Evolutionary conservation across 495 filamentous ascomycete species (phyloP).

Genomic region (Sporormia fimetaria): DNA sequence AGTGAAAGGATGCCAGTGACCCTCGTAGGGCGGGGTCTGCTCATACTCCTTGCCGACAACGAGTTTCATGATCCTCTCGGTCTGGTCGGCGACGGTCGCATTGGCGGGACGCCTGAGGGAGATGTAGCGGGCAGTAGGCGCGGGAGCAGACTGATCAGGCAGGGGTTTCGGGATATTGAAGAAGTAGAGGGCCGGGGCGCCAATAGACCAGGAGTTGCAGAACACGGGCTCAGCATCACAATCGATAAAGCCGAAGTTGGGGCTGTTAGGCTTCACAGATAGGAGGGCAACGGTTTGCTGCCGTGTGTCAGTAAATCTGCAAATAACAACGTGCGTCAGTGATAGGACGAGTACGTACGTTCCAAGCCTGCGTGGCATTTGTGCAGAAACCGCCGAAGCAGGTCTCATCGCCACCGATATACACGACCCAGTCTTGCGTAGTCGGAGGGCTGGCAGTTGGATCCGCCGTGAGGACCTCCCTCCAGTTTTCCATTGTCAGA

Average conservation of each 20-base stretch:
- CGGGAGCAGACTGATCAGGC: slow-evolving; percentile 32
- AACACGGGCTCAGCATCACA: slow-evolving; percentile 71
- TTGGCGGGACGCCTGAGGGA: slow-evolving; percentile 31
- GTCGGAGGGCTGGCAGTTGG: slow-evolving; percentile 39
- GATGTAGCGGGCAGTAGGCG: slow-evolving; percentile 31
- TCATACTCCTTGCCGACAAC: slow-evolving; percentile 51
- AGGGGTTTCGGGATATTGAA: slow-evolving; percentile 55
- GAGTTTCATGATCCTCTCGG: slow-evolving; percentile 35
- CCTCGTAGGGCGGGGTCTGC: slow-evolving; percentile 50
- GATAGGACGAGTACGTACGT: slow-evolving; percentile 34
- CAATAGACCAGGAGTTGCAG: slow-evolving; percentile 70
- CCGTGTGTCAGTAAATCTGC: slow-evolving; percentile 30
- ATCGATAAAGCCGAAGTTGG: slow-evolving; percentile 60
- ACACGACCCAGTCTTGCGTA: slow-evolving; percentile 70
- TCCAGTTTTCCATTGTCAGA: slow-evolving; percentile 66
- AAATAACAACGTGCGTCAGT: background rate
- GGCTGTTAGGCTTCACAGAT: slow-evolving; percentile 51
- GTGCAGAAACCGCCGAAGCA: slow-evolving; percentile 61
- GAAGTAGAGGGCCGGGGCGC: slow-evolving; percentile 59
- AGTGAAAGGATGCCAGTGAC: slow-evolving; percentile 70
- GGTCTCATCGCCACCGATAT: slow-evolving; percentile 76
- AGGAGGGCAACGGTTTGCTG: slow-evolving; percentile 60
- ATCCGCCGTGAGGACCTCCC: slow-evolving; percentile 52
- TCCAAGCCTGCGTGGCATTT: slow-evolving; percentile 44
- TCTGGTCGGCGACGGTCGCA: slow-evolving; percentile 8